Evolutionary conservation across 1,284 basidiomycete genomes (phyloP).

Genomic region (Mycena citricolor): DNA sequence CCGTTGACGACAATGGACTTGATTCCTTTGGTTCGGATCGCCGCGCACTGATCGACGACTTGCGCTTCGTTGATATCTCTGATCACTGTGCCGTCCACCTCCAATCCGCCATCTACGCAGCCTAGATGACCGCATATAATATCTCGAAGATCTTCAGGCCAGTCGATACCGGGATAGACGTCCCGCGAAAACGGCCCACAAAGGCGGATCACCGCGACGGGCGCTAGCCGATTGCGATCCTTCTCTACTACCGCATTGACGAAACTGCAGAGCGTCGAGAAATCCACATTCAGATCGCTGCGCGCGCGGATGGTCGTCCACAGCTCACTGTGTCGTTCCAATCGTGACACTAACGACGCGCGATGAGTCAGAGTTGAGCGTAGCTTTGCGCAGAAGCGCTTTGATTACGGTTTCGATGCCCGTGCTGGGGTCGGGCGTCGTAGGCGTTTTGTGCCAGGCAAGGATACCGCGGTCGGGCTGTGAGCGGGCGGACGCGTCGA

Average conservation of each 20-base stretch:
- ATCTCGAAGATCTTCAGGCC: constrained; percentile 33
- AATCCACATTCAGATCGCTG: no score
- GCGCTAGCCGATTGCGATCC: constrained; percentile 44
- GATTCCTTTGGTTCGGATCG: constrained; percentile 39
- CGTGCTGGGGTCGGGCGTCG: constrained; percentile 35
- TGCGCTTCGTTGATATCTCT: constrained; percentile 38
- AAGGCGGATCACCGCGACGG: constrained; percentile 55
- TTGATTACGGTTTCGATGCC: constrained; percentile 37
- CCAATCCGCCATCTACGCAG: constrained; percentile 43
- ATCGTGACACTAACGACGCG: constrained; percentile 35
- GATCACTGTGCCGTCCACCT: constrained; percentile 53
- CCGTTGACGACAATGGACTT: constrained; percentile 48
- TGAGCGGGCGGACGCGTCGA: constrained; percentile 26
- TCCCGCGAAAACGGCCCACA: constrained; percentile 45
- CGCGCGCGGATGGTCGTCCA: not conserved
- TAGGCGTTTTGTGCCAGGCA: constrained; percentile 36
- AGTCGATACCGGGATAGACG: constrained; percentile 39
- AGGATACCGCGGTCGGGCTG: constrained; percentile 31
- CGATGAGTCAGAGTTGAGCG: constrained; percentile 22
- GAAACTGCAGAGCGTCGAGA: constrained; percentile 34
- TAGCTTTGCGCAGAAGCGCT: constrained; percentile 28
- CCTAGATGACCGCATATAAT: constrained; percentile 26
- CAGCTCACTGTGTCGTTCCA: constrained; percentile 36
- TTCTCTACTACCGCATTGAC: constrained; percentile 56
- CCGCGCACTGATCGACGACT: constrained; percentile 39